phyloP scores from a whole-genome alignment of 2,329 filamentous ascomycete genomes.

The Fusarium sp. region DNA sequence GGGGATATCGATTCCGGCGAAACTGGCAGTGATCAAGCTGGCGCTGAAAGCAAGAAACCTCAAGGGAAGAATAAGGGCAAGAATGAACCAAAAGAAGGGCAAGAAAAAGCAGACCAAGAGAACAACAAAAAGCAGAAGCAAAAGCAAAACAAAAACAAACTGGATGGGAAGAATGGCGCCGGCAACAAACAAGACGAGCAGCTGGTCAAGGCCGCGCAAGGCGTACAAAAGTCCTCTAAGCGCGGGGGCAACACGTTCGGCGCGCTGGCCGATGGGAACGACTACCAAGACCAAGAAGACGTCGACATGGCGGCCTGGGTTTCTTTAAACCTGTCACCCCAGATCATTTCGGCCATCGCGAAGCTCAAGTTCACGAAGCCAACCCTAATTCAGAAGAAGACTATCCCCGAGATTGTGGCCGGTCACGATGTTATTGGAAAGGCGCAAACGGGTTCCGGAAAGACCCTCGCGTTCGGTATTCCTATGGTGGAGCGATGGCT shows the following conservation, averaged over 20 bases:
- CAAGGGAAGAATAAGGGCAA: constrained; percentile 50
- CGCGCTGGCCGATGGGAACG: constrained; percentile 65
- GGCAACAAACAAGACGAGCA: constrained; percentile 47
- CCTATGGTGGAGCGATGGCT: constrained; percentile 91
- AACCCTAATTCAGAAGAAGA: constrained; percentile 81
- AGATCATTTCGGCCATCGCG: constrained; percentile 78
- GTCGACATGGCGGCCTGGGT: constrained; percentile 83
- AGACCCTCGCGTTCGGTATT: constrained; percentile 94
- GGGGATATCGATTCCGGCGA: constrained; percentile 51
- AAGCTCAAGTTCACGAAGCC: constrained; percentile 84
- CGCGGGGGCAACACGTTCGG: constrained; percentile 64
- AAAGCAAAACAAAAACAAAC: constrained; percentile 43
- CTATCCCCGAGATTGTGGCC: constrained; percentile 84
- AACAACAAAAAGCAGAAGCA: constrained; percentile 42
- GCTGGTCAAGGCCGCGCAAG: constrained; percentile 54
- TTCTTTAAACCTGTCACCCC: constrained; percentile 76
- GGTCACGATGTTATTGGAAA: constrained; percentile 96
- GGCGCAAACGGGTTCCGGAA: constrained; percentile 94
- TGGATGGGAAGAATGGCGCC: constrained; percentile 46
- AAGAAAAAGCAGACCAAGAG: constrained; percentile 47
- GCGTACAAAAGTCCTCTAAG: constrained; percentile 54
- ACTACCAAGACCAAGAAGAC: constrained; percentile 69
- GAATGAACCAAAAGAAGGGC: constrained; percentile 46
- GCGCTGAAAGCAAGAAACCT: constrained; percentile 48
- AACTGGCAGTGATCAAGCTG: constrained; percentile 50